A percentile compares a stretch with the other conserved stretches of the same genome.
phyloP scores from a whole-genome alignment of 83 land plant genomes.

The Picea engelmannii region DNA sequence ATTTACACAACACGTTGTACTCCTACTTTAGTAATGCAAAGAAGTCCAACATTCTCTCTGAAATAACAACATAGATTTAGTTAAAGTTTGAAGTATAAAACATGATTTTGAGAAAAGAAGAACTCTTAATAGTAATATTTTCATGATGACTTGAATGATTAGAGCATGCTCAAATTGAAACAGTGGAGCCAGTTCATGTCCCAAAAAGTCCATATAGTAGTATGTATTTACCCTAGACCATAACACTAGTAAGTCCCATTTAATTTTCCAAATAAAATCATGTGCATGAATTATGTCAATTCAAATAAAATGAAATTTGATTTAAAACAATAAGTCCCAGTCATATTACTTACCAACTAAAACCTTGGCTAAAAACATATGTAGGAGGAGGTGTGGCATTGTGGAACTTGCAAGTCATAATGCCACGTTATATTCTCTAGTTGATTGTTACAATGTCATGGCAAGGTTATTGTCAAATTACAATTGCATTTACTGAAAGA shows the following conservation, averaged over 20 bases:
- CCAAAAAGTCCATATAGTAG: conserved; percentile 52
- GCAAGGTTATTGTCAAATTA: neutral
- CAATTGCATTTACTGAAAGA: neutral
- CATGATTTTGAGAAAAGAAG: neutral
- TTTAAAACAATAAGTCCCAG: neutral
- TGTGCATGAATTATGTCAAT: no score
- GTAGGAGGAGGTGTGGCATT: conserved; percentile 55
- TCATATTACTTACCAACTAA: conserved; percentile 40
- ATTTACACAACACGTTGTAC: conserved; percentile 20
- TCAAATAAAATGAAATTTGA: neutral
- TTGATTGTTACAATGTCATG: conserved; percentile 2
- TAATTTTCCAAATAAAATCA: no score
- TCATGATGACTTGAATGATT: neutral
- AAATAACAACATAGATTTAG: no score
- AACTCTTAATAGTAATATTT: neutral
- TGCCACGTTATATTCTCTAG: conserved; percentile 35
- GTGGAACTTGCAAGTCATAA: conserved; percentile 29
- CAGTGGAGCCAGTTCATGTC: neutral
- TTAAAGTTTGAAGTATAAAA: no score
- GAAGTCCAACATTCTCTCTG: no score
- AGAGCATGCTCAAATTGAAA: conserved; percentile 27
- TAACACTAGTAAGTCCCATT: no score
- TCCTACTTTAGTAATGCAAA: conserved; percentile 35
- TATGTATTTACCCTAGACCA: neutral
- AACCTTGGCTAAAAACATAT: conserved; percentile 38